phyloP scores from a whole-genome alignment of 768 basidiomycete species.

The Trametes coccinea region DNA sequence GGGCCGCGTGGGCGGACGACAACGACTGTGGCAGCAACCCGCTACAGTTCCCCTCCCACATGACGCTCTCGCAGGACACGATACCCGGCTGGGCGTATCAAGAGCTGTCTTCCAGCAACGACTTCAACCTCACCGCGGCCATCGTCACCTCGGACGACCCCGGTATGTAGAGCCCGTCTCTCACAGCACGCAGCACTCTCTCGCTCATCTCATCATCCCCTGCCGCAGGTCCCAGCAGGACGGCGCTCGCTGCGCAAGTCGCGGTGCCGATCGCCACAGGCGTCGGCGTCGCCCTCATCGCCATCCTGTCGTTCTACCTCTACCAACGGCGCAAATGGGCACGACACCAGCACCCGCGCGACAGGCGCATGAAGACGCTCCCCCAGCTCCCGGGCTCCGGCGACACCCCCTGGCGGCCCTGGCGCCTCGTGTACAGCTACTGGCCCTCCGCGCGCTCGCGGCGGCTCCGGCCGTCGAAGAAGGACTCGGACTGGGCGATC shows the following conservation, averaged over 20 bases:
- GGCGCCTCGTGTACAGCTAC: neutral
- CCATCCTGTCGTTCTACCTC: neutral
- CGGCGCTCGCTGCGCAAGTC: constrained; percentile 2
- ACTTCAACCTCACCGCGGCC: constrained; percentile 9
- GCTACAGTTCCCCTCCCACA: constrained; percentile 1
- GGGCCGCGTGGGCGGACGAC: constrained; percentile 7
- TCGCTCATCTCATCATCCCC: too few relatives aligned
- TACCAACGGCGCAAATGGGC: constrained; percentile 5
- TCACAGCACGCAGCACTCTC: neutral
- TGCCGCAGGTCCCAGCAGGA: neutral
- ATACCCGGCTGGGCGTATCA: constrained; percentile 17
- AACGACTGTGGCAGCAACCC: constrained; percentile 4
- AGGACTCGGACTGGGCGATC: constrained; percentile 19
- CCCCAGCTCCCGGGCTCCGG: neutral
- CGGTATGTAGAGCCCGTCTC: neutral
- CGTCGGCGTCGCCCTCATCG: constrained; percentile 7
- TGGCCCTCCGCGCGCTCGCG: neutral
- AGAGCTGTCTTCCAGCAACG: neutral
- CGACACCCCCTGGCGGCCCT: neutral
- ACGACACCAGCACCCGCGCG: neutral
- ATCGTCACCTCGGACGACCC: neutral
- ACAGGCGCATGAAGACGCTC: constrained; percentile 1
- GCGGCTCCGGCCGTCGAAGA: constrained; percentile 9
- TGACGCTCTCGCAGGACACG: neutral
- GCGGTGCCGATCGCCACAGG: constrained; percentile 8